Conservation (phyloP, 2,329 filamentous ascomycete species). For the Ophiostoma sp. region DNA sequence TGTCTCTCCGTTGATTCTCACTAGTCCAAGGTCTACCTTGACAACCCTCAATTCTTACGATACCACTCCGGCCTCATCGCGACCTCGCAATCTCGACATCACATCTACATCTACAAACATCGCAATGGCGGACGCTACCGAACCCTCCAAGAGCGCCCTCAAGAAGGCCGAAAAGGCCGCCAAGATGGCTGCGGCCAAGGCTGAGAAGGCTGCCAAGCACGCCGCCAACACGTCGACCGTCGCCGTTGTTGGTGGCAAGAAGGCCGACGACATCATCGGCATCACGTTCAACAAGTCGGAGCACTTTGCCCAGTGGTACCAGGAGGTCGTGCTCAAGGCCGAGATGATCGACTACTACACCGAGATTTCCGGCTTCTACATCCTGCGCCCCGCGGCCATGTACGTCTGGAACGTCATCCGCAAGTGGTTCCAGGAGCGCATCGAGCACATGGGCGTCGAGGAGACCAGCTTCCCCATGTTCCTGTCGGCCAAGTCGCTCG, state of each 20-base stretch:
- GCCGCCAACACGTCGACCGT: conserved; percentile 42
- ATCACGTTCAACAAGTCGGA: conserved; percentile 81
- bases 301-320: conserved; percentile 93
- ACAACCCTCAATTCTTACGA: neutral
- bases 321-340: conserved; percentile 93
- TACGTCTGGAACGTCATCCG: conserved; percentile 62
- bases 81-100: neutral
- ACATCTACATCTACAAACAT: neutral
- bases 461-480: conserved; percentile 98
- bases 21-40: neutral
- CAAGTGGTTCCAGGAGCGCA: conserved; percentile 65
- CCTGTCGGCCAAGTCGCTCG: conserved; percentile 81
- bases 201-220: conserved; percentile 54
- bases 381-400: conserved; percentile 64
- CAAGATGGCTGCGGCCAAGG: conserved; percentile 57
- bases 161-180: conserved; percentile 63
- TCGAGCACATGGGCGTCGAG: conserved; percentile 86
- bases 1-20: neutral
- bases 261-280: conserved; percentile 68
- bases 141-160: conserved; percentile 56
- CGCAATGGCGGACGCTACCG: conserved; percentile 27
- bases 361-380: conserved; percentile 95
- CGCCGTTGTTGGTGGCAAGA: conserved; percentile 54
- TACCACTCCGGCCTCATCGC: neutral
- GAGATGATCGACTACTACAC: conserved; percentile 95